phyloP scores from a whole-genome alignment of 176 grass and related monocot species.

The Musa schizocarpa region DNA sequence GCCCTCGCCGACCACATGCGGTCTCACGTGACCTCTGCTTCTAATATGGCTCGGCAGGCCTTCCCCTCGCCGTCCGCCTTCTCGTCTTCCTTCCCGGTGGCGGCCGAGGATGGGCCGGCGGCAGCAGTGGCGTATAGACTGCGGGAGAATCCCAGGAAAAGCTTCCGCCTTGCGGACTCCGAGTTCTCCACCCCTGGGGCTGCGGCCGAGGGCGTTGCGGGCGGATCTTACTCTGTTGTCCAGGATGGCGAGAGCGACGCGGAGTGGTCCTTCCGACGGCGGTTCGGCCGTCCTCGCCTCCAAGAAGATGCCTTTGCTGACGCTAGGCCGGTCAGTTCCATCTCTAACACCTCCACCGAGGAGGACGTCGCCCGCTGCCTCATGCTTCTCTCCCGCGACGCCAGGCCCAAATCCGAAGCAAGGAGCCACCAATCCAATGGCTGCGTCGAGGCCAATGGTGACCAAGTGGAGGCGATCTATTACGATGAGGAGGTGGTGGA shows the following conservation, averaged over 20 bases:
- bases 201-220: background rate
- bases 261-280: background rate
- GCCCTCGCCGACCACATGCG: conserved; percentile 13
- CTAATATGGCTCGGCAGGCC: background rate
- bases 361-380: conserved; percentile 17
- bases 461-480: no score
- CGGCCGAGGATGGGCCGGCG: background rate
- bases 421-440: background rate
- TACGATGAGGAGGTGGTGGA: background rate
- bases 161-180: conserved; percentile 6
- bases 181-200: background rate
- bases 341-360: conserved; percentile 1
- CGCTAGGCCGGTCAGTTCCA: conserved; percentile 6
- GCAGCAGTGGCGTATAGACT: no score
- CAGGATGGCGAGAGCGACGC: conserved; percentile 1
- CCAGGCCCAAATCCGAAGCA: conserved; percentile 15
- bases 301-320: background rate
- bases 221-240: no score
- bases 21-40: background rate
- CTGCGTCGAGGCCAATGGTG: no score
- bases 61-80: background rate
- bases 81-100: background rate
- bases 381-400: conserved; percentile 16
- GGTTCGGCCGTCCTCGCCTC: background rate
- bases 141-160: background rate